phyloP scores from a whole-genome alignment of 129 eudicot species.

The Lactuca saligna region DNA sequence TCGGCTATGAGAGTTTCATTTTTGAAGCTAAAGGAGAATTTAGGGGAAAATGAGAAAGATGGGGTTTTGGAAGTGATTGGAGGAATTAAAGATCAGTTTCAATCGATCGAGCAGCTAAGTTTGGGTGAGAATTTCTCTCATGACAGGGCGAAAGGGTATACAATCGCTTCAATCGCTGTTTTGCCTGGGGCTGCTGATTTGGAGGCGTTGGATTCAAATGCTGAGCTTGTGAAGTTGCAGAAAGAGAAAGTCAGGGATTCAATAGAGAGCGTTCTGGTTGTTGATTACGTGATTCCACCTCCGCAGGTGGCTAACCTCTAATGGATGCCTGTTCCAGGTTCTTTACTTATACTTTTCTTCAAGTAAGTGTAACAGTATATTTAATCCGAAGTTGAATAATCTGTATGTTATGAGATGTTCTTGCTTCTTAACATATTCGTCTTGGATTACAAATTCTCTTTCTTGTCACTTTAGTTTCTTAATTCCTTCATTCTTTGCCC shows the following conservation, averaged over 20 bases:
- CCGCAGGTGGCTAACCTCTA: slow-evolving; percentile 41
- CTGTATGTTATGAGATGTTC: not conserved
- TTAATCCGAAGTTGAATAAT: not conserved
- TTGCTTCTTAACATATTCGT: not conserved
- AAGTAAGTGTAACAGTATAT: not conserved
- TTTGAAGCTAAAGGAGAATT: slow-evolving; percentile 51
- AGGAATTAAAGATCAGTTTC: slow-evolving; percentile 42
- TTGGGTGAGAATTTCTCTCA: slow-evolving; percentile 67
- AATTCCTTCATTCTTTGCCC: not conserved
- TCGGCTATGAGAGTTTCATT: slow-evolving; percentile 56
- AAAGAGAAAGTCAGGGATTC: slow-evolving; percentile 58
- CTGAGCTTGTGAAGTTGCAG: slow-evolving; percentile 33
- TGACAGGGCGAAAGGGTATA: slow-evolving; percentile 65
- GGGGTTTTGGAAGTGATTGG: slow-evolving; percentile 22
- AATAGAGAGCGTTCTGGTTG: slow-evolving; percentile 44
- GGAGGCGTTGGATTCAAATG: slow-evolving; percentile 40
- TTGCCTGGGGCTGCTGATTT: slow-evolving; percentile 41
- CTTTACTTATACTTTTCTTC: not conserved
- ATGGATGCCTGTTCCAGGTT: not conserved
- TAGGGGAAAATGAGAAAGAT: slow-evolving; percentile 38
- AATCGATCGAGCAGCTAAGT: slow-evolving; percentile 38
- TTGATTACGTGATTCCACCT: slow-evolving; percentile 51
- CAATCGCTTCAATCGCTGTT: slow-evolving; percentile 51
- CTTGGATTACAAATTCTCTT: not conserved
- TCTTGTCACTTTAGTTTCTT: not conserved